Base-by-base conservation (phyloP, 371 early-diverging fungal species). In the Rhizopus delemar region DNA sequence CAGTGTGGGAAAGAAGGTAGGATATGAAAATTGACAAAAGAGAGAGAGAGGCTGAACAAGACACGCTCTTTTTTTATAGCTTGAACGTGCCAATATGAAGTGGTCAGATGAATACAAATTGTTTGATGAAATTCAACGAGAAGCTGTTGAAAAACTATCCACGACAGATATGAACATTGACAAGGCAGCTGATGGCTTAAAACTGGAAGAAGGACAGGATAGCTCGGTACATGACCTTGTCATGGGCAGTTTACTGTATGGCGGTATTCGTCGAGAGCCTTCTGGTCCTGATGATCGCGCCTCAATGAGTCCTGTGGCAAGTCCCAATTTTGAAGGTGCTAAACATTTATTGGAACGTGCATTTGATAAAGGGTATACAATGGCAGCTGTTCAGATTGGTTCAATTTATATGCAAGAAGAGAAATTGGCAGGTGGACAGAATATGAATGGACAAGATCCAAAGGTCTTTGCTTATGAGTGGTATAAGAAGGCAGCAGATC, bases 371-470 rank as follows among this genome's bases (percentile, higher is more conserved):
- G 73, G 73, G 0, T 83, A 78, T 65, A 69, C 82, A 8, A 83
- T 85, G 85, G 83, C 83, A 32, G 83, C 81, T 33, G 85, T 83
- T 13, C 85, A 85, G 61, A 67, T 83, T 39, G 83, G 83, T 0
- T 82, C 82, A 4, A 68, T 83, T 41, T 85, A 83, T 57, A 63
- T 74, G 46, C 83, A 83, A 60, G 85, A 85, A 61, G 72, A 71
- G 43, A 79, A 79, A 59, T 67, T 79, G 49, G 83, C 83, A 15
- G 60, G 56, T 15, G 85, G 85, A 6, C 71, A 69, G 43, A 82
- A 85, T 51, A 68, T 83, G 65, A 56, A 73, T 15, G 80, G 80
- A 29, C 70, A 79, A 55, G 77, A 83, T 68, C 68, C 81, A 43
- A 79, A 85, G 62, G 58, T 65, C 41, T 50, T 80, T 22, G 78